phyloP scores from a whole-genome alignment of 805 yeast genomes.

The Pichia phayaonensis region DNA sequence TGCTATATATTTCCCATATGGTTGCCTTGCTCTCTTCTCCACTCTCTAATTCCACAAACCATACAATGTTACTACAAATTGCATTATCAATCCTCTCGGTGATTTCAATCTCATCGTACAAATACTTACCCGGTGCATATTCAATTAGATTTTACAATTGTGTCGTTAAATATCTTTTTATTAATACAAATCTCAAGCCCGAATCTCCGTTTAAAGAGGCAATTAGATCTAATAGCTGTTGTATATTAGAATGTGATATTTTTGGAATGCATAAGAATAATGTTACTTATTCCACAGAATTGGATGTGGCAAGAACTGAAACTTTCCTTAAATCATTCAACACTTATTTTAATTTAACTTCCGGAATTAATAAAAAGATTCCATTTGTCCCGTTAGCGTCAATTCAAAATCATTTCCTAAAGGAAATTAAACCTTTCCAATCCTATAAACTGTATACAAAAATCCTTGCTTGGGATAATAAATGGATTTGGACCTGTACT shows the following conservation, averaged over 20 bases:
- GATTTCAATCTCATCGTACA: conserved; percentile 36
- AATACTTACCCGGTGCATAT: conserved; percentile 63
- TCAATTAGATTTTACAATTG: conserved; percentile 51
- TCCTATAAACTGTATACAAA: conserved; percentile 47
- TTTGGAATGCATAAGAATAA: conserved; percentile 77
- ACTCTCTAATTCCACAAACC: no score
- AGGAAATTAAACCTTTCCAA: conserved; percentile 65
- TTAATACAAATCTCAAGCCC: conserved; percentile 26
- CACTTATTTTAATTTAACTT: conserved; percentile 20
- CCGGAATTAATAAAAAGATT: conserved; percentile 21
- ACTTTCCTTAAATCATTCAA: conserved; percentile 47
- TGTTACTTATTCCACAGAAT: conserved; percentile 73
- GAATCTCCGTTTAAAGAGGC: conserved; percentile 7
- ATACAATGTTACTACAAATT: background rate
- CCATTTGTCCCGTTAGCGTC: conserved; percentile 77
- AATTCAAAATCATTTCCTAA: conserved; percentile 57
- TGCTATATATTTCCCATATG: no score
- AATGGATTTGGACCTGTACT: conserved; percentile 72
- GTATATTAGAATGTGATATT: conserved; percentile 77
- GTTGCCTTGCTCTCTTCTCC: no score
- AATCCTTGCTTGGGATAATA: conserved; percentile 76
- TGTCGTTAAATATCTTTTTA: conserved; percentile 34
- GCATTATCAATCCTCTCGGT: background rate
- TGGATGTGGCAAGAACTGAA: conserved; percentile 71
- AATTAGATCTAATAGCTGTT: conserved; percentile 31